Evolutionary conservation across 2,329 filamentous ascomycete genomes (phyloP).

Genomic region (Claviceps spartinae): DNA sequence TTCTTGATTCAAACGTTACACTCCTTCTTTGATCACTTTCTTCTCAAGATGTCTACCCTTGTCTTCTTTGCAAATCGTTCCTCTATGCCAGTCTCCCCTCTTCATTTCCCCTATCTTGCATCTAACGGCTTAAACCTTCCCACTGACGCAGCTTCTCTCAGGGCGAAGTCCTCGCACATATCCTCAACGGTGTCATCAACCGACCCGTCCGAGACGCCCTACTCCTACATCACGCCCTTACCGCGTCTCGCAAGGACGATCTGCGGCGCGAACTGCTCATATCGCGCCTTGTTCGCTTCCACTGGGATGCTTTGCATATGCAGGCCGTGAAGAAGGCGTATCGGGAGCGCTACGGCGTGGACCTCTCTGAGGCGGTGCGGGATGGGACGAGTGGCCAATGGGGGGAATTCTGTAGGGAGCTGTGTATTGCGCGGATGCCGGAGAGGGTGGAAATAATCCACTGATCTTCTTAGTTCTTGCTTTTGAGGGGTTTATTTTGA

Average conservation of each 20-base stretch:
- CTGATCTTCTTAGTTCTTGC: neutral
- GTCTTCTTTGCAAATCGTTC: no score
- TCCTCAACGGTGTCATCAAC: constrained; percentile 94
- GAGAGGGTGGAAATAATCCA: constrained; percentile 12
- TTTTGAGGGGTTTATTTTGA: neutral
- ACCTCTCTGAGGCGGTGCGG: constrained; percentile 64
- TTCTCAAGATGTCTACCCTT: neutral
- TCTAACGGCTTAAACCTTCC: no score
- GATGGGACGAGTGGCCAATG: constrained; percentile 67
- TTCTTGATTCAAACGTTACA: neutral
- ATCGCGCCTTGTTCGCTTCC: constrained; percentile 72
- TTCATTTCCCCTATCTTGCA: no score
- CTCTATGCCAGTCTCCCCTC: no score
- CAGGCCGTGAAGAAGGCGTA: constrained; percentile 69
- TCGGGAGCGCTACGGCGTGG: constrained; percentile 57
- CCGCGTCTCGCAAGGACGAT: constrained; percentile 53
- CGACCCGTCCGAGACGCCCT: constrained; percentile 85
- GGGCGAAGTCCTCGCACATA: constrained; percentile 89
- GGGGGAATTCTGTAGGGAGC: constrained; percentile 59
- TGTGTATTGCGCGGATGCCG: constrained; percentile 50
- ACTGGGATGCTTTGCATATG: constrained; percentile 84
- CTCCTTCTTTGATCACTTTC: neutral
- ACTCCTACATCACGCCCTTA: constrained; percentile 80
- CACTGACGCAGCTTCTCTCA: constrained; percentile 21
- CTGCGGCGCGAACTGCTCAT: constrained; percentile 78